Conservation (phyloP, 805 yeast species). For the Candida sphagnicola region DNA sequence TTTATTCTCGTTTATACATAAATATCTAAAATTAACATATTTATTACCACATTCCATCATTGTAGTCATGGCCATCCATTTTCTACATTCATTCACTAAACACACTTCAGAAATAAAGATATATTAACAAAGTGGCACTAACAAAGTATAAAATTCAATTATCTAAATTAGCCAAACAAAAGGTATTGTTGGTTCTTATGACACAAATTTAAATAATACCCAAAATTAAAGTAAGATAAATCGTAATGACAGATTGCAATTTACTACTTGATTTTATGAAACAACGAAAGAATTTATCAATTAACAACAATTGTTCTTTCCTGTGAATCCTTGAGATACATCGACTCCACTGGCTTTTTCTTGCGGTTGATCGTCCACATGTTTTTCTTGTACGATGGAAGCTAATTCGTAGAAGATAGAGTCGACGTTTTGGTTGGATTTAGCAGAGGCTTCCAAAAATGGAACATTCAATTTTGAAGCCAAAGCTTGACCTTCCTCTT, state of each 20-base stretch:
- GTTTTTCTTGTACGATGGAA: conserved; percentile 76
- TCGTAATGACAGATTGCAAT: not conserved
- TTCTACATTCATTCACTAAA: no score
- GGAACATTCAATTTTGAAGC: conserved; percentile 87
- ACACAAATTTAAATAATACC: not conserved
- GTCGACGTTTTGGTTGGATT: conserved; percentile 87
- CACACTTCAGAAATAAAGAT: no score
- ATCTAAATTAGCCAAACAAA: not conserved
- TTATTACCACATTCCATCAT: no score
- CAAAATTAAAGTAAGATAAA: not conserved
- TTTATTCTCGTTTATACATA: no score
- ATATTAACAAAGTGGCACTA: no score
- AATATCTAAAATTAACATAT: no score
- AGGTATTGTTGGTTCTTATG: not conserved
- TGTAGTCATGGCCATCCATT: no score
- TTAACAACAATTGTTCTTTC: conserved; percentile 39
- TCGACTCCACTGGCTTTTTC: conserved; percentile 30
- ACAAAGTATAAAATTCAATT: no score
- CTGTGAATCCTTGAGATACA: conserved; percentile 27
- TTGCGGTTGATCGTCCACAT: conserved; percentile 32
- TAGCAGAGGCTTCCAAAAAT: conserved; percentile 94
- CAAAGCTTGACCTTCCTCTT: conserved; percentile 85
- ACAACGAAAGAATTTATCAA: not conserved
- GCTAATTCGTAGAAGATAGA: conserved; percentile 90
- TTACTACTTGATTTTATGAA: not conserved